Percentiles rank a stretch among this genome's conserved stretches.
Conservation (phyloP, 768 basidiomycete species). For the Leccinellum albellum region DNA sequence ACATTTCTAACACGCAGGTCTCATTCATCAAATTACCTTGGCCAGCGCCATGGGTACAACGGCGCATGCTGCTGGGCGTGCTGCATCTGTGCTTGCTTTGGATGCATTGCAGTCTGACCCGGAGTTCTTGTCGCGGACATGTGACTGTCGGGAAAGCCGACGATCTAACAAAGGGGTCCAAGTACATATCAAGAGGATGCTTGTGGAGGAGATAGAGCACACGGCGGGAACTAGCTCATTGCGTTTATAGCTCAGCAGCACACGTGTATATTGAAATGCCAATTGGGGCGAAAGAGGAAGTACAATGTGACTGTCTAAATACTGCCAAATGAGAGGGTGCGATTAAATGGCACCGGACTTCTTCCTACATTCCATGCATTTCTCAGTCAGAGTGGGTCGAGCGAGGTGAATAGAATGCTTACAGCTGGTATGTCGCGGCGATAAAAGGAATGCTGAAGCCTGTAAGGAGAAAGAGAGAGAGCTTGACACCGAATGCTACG, state of each 20-base stretch:
- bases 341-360: conserved; percentile 31
- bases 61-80: conserved; percentile 52
- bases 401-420: conserved; percentile 24
- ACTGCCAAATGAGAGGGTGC: conserved; percentile 1
- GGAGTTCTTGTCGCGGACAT: conserved; percentile 57
- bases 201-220: conserved; percentile 23
- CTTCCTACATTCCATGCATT: conserved; percentile 35
- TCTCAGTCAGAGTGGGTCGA: background rate
- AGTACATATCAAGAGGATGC: conserved; percentile 34
- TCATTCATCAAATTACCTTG: conserved; percentile 64
- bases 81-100: conserved; percentile 61
- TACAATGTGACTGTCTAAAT: conserved; percentile 3
- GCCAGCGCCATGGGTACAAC: conserved; percentile 54
- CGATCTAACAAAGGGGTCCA: conserved; percentile 36
- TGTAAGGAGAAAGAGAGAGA: conserved; percentile 37
- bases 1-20: conserved; percentile 40
- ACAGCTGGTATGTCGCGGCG: conserved; percentile 64
- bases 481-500: conserved; percentile 36
- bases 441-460: conserved; percentile 70
- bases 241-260: background rate
- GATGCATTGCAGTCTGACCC: conserved; percentile 66
- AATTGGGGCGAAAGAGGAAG: background rate
- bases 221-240: conserved; percentile 11
- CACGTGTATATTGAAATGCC: conserved; percentile 6
- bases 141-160: conserved; percentile 54